A percentile compares a stretch with the other conserved stretches of the same genome.
Conservation (phyloP, 169 alveolate genomes). For the Cryptosporidium sp. region DNA sequence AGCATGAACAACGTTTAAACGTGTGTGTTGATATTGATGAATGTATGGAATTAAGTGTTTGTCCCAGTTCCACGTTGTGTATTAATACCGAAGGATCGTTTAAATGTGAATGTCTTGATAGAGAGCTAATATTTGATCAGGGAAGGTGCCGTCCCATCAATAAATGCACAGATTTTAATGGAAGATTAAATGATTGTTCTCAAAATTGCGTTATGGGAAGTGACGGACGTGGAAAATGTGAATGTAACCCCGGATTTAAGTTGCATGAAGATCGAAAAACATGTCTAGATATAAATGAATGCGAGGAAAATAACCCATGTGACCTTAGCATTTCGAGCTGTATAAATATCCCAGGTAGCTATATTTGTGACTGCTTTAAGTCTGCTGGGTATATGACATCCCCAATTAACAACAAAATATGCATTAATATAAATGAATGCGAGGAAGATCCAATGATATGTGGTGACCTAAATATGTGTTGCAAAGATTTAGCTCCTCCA, state of each 20-base stretch:
- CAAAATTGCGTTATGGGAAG: slow-evolving; percentile 75
- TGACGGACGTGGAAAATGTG: slow-evolving; percentile 78
- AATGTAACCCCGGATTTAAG: slow-evolving; percentile 75
- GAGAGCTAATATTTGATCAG: slow-evolving; percentile 72
- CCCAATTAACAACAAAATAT: slow-evolving; percentile 50
- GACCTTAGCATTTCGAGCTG: slow-evolving; percentile 79
- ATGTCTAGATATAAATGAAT: slow-evolving; percentile 79
- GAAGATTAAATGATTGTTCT: slow-evolving; percentile 79
- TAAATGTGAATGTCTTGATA: slow-evolving; percentile 77
- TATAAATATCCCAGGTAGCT: slow-evolving; percentile 78
- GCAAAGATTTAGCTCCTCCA: slow-evolving; percentile 80
- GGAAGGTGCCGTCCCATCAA: slow-evolving; percentile 79
- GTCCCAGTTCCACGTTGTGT: slow-evolving; percentile 77
- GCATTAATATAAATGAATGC: slow-evolving; percentile 80
- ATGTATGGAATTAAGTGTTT: slow-evolving; percentile 77
- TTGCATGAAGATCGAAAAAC: slow-evolving; percentile 77
- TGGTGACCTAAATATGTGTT: slow-evolving; percentile 79
- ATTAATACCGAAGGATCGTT: slow-evolving; percentile 79
- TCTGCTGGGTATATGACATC: slow-evolving; percentile 77
- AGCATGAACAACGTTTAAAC: slow-evolving; percentile 74
- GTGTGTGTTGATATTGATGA: slow-evolving; percentile 80
- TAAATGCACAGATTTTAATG: slow-evolving; percentile 78
- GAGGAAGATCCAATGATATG: slow-evolving; percentile 80
- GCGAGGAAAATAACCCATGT: slow-evolving; percentile 78
- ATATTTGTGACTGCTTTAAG: slow-evolving; percentile 77